phyloP scores from a whole-genome alignment of 1,139 yeast species.

The Kodamaea derodonti region DNA sequence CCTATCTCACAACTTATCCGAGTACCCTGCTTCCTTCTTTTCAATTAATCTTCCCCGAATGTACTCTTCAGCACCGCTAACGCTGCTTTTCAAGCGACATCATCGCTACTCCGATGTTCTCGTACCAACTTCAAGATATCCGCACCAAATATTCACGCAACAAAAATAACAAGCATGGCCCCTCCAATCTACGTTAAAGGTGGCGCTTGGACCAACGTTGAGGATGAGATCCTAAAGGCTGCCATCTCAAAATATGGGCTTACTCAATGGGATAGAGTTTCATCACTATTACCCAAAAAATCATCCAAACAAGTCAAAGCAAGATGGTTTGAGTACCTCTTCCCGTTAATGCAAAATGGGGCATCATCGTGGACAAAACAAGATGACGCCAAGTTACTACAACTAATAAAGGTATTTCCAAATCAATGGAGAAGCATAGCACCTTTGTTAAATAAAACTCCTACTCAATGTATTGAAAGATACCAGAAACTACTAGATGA shows the following conservation, averaged over 20 bases:
- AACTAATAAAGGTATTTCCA: constrained; percentile 69
- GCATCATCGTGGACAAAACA: constrained; percentile 69
- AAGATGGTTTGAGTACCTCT: constrained; percentile 87
- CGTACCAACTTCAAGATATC: too few species aligned
- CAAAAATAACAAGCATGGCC: constrained; percentile 5
- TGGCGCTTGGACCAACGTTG: constrained; percentile 88
- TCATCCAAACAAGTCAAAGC: constrained; percentile 91
- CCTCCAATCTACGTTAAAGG: constrained; percentile 74
- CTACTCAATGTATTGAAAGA: constrained; percentile 84
- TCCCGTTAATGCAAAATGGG: constrained; percentile 50
- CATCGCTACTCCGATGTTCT: too few species aligned
- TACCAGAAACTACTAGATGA: constrained; percentile 74
- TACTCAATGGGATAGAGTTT: constrained; percentile 92
- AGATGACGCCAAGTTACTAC: constrained; percentile 72
- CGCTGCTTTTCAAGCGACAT: too few species aligned
- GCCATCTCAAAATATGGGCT: constrained; percentile 92
- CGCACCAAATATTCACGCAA: too few species aligned
- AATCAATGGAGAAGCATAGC: constrained; percentile 95
- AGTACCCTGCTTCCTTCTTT: too few species aligned
- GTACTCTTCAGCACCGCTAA: too few species aligned
- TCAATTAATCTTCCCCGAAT: too few species aligned
- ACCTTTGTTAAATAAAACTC: constrained; percentile 75
- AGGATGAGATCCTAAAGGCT: constrained; percentile 85
- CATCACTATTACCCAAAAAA: constrained; percentile 79
- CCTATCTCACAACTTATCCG: too few species aligned